These are phyloP conservation scores for Knoxia roxburghii DNA, from an alignment of 257 asterid species.

Conservation along the genomic window DNA sequence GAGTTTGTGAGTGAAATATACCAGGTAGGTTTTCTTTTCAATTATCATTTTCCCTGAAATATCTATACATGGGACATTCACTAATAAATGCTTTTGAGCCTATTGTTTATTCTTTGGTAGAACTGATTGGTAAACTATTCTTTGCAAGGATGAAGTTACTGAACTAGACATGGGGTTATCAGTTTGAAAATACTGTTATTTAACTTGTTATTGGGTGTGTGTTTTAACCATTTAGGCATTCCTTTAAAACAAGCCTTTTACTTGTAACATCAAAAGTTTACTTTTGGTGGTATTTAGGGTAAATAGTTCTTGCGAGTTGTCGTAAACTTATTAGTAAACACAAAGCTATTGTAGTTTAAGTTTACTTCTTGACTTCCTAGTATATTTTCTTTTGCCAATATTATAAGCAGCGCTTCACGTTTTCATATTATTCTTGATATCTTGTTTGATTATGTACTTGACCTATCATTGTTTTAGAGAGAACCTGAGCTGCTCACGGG, in stretches of 20 bases:
- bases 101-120: conserved; percentile 1
- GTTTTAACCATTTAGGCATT: not conserved
- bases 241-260: not conserved
- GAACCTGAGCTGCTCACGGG: conserved; percentile 88
- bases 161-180: not conserved
- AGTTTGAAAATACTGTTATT: not conserved
- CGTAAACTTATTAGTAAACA: not conserved
- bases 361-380: not conserved
- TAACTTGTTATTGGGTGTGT: not conserved
- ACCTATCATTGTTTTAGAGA: conserved; percentile 47
- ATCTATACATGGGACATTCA: not conserved
- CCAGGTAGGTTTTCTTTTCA: conserved; percentile 48
- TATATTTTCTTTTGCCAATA: not conserved
- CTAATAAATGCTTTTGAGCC: not conserved
- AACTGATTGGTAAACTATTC: not conserved
- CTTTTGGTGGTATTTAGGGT: not conserved
- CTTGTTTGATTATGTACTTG: conserved; percentile 8
- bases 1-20: conserved; percentile 95
- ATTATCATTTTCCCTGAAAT: conserved; percentile 12
- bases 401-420: not conserved
- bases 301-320: not conserved
- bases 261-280: not conserved
- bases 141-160: not conserved
- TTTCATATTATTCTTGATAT: not conserved
- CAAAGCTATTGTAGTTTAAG: not conserved